Percentiles rank a stretch among this genome's conserved stretches.
Evolutionary conservation across 2,329 filamentous ascomycete genomes (phyloP).

Genomic region (Neofusicoccum parvum): DNA sequence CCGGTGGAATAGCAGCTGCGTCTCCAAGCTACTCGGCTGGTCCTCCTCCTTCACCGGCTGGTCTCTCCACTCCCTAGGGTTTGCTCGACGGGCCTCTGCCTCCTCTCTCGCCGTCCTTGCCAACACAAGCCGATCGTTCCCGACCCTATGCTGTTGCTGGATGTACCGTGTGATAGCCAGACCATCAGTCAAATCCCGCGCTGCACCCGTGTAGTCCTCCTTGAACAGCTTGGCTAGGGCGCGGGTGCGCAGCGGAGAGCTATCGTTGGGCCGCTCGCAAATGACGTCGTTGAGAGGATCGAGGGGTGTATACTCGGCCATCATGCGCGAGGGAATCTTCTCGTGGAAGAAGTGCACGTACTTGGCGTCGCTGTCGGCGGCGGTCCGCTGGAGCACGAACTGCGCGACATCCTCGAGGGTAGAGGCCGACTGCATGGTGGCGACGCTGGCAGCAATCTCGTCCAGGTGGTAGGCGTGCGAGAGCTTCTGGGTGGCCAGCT

Average conservation of each 20-base stretch:
- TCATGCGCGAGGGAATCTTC: slow-evolving; percentile 76
- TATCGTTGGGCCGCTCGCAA: slow-evolving; percentile 62
- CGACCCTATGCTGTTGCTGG: slow-evolving; percentile 54
- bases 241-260: slow-evolving; percentile 69
- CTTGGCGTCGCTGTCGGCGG: slow-evolving; percentile 71
- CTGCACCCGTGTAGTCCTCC: slow-evolving; percentile 70
- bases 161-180: slow-evolving; percentile 59
- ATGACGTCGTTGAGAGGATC: slow-evolving; percentile 70
- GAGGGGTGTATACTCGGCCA: slow-evolving; percentile 72
- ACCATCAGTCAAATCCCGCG: slow-evolving; percentile 69
- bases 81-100: slow-evolving; percentile 33
- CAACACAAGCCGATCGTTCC: slow-evolving; percentile 56
- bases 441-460: slow-evolving; percentile 80
- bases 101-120: slow-evolving; percentile 46
- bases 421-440: slow-evolving; percentile 79
- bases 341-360: slow-evolving; percentile 95
- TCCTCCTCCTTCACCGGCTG: slow-evolving; percentile 58
- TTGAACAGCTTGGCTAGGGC: slow-evolving; percentile 77
- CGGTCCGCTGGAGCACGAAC: slow-evolving; percentile 70
- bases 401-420: slow-evolving; percentile 75
- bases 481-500: slow-evolving; percentile 77
- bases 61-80: slow-evolving; percentile 33
- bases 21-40: slow-evolving; percentile 74
- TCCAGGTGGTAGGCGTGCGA: slow-evolving; percentile 77
- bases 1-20: slow-evolving; percentile 75